These are phyloP conservation scores for Austroboletus niveus DNA, from an alignment of 1,284 basidiomycete genomes.

Conservation along the genomic window DNA sequence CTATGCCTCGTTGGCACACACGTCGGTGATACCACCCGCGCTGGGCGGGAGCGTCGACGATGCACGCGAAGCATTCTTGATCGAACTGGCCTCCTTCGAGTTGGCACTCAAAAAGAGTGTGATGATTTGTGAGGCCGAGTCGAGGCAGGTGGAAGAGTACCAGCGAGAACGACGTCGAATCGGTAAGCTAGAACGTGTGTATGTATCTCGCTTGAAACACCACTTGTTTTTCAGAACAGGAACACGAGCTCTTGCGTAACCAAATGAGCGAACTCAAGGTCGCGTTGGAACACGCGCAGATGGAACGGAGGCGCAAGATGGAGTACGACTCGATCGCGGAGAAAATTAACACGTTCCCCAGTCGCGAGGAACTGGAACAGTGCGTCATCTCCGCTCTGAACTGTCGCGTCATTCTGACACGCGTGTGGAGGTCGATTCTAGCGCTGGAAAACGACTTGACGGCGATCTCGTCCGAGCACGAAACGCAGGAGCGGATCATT, in stretches of 20 bases:
- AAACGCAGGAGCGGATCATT: conserved; percentile 64
- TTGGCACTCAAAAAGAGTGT: conserved; percentile 68
- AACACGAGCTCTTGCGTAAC: conserved; percentile 59
- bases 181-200: conserved; percentile 41
- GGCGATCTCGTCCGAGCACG: conserved; percentile 70
- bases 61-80: conserved; percentile 71
- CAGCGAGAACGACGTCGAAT: conserved; percentile 66
- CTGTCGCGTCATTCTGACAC: background rate
- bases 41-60: conserved; percentile 51
- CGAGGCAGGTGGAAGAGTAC: conserved; percentile 78
- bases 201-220: no score
- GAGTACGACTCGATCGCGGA: conserved; percentile 81
- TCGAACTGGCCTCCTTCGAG: conserved; percentile 74
- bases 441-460: conserved; percentile 74
- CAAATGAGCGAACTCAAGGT: conserved; percentile 77
- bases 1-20: conserved; percentile 58
- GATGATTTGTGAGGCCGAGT: conserved; percentile 80
- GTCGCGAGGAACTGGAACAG: conserved; percentile 70
- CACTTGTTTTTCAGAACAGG: conserved; percentile 49
- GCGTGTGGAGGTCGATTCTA: conserved; percentile 54
- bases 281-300: conserved; percentile 72
- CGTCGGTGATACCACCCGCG: conserved; percentile 41
- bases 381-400: conserved; percentile 38
- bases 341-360: conserved; percentile 75
- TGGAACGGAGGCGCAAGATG: conserved; percentile 70